These are phyloP conservation scores for Wickerhamomyces alni DNA, from an alignment of 805 yeast genomes.

Conservation along the genomic window DNA sequence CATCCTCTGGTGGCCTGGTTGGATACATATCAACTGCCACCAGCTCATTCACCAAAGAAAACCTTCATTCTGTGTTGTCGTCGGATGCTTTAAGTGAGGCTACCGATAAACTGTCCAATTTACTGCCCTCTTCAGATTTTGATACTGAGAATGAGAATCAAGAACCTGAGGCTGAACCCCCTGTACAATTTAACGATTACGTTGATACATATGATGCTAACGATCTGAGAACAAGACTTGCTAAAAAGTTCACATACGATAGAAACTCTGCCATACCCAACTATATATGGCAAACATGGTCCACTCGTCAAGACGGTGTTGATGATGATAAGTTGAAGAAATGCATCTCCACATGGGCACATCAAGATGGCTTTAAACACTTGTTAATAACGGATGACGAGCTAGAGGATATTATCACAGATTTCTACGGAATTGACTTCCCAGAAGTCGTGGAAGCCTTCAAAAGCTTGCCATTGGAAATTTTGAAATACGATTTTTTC, in stretches of 20 bases:
- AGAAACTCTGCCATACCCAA: conserved; percentile 29
- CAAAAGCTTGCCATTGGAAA: conserved; percentile 44
- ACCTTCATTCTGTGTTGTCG: neutral
- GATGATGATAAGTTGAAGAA: conserved; percentile 25
- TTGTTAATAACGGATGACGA: conserved; percentile 33
- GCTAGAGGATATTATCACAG: conserved; percentile 30
- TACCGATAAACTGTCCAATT: neutral
- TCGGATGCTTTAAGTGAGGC: neutral
- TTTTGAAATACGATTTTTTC: conserved; percentile 49
- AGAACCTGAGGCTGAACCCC: conserved; percentile 1
- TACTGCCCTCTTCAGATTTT: neutral
- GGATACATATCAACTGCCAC: neutral
- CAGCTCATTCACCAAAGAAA: neutral
- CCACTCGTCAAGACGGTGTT: conserved; percentile 14
- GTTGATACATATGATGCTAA: conserved; percentile 7
- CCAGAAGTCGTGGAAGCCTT: conserved; percentile 52
- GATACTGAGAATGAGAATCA: neutral
- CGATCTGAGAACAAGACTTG: conserved; percentile 14
- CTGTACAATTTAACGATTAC: conserved; percentile 9
- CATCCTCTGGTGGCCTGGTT: neutral
- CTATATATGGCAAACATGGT: conserved; percentile 48
- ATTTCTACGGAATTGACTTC: conserved; percentile 27
- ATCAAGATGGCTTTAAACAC: conserved; percentile 11
- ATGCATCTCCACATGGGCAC: conserved; percentile 15
- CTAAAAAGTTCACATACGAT: conserved; percentile 12